A percentile compares a stretch with the other conserved stretches of the same genome.
Conservation (phyloP, 1,284 basidiomycete genomes). For the Neolentinus lepideus region DNA sequence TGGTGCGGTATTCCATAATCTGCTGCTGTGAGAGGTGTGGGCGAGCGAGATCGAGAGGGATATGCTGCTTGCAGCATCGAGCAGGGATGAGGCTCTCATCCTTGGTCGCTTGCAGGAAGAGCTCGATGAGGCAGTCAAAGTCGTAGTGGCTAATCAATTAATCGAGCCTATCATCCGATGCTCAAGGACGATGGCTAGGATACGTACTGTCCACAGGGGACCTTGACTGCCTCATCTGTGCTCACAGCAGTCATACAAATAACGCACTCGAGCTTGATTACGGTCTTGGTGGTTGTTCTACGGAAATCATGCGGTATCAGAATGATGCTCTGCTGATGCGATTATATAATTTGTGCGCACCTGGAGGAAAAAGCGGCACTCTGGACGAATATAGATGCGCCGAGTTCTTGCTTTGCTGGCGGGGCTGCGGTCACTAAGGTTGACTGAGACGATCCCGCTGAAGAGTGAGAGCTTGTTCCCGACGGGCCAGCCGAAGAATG, state of each 20-base stretch:
- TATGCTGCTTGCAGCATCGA: conserved; percentile 30
- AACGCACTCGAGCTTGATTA: neutral
- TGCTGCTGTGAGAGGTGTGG: conserved; percentile 18
- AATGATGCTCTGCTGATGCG: neutral
- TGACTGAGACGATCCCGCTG: too few species aligned
- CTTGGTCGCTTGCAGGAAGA: conserved; percentile 27
- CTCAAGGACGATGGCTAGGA: conserved; percentile 15
- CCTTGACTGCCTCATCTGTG: conserved; percentile 2
- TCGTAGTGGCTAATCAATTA: conserved; percentile 25
- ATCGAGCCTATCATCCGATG: conserved; percentile 22
- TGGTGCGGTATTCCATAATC: conserved; percentile 19
- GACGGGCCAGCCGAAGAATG: too few species aligned
- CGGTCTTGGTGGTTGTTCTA: too few species aligned
- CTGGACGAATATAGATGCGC: neutral
- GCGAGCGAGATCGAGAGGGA: conserved; percentile 20
- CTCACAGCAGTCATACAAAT: neutral
- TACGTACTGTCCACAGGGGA: conserved; percentile 1
- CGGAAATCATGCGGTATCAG: too few species aligned
- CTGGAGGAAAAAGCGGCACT: neutral
- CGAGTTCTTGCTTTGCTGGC: too few species aligned
- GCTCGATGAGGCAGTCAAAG: conserved; percentile 25
- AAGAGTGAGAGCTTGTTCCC: too few species aligned
- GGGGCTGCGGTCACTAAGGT: too few species aligned
- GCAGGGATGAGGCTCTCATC: conserved; percentile 38
- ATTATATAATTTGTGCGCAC: too few species aligned